Conservation (phyloP, 768 basidiomycete species). For the Leccinum pellstonianum region DNA sequence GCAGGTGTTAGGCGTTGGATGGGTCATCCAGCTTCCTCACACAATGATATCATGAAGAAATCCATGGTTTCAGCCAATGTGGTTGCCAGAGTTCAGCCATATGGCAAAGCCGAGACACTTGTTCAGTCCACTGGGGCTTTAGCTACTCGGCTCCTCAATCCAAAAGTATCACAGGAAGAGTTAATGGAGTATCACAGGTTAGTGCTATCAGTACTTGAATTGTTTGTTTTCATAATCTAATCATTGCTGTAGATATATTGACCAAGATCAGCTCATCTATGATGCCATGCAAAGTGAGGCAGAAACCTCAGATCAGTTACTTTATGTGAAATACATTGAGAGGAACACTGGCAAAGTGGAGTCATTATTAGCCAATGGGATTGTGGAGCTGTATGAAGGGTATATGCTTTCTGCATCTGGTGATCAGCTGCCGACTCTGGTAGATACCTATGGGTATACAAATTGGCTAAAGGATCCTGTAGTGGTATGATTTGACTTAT, state of each 20-base stretch:
- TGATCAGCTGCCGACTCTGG: constrained; percentile 1
- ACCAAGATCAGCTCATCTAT: constrained; percentile 66
- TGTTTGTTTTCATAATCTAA: background rate
- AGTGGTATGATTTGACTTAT: background rate
- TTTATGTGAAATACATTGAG: constrained; percentile 54
- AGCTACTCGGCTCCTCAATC: constrained; percentile 57
- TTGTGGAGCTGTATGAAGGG: constrained; percentile 19
- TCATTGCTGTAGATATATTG: constrained; percentile 55
- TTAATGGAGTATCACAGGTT: constrained; percentile 73
- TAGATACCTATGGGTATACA: constrained; percentile 17
- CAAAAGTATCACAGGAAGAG: constrained; percentile 61
- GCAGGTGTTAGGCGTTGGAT: constrained; percentile 82
- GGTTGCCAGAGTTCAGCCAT: constrained; percentile 26
- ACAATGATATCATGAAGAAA: constrained; percentile 39
- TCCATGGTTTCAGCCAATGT: constrained; percentile 35
- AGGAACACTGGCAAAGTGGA: constrained; percentile 31
- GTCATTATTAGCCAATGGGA: constrained; percentile 8
- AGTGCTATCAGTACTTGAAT: constrained; percentile 37
- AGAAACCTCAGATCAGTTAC: constrained; percentile 57
- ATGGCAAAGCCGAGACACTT: constrained; percentile 30
- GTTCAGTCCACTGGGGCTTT: constrained; percentile 54
- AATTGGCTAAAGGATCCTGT: constrained; percentile 22
- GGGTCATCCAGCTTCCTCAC: constrained; percentile 47
- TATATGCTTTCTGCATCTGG: constrained; percentile 19
- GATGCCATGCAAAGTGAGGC: constrained; percentile 52